These are phyloP conservation scores for Pestalotiopsis sp. DNA, from an alignment of 2,329 filamentous ascomycete species.

Conservation along the genomic window DNA sequence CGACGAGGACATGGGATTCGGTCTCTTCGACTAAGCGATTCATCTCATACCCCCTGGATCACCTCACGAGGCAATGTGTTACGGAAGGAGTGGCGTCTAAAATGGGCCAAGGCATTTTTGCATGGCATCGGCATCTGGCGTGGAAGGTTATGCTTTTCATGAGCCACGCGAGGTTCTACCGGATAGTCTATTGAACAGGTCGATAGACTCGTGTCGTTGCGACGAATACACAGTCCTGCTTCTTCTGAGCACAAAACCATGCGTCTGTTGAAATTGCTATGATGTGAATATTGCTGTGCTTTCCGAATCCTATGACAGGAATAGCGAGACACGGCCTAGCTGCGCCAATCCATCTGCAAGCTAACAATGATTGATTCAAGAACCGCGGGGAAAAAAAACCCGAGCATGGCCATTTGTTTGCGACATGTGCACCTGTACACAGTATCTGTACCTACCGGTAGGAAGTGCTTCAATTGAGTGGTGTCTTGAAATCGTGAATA, in stretches of 20 bases:
- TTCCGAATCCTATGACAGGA: neutral
- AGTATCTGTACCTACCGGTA: too few relatives aligned
- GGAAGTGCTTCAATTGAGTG: too few relatives aligned
- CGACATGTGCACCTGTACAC: too few relatives aligned
- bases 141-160: slow-evolving; percentile 31
- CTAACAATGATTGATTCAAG: too few relatives aligned
- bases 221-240: slow-evolving; percentile 13
- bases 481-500: neutral
- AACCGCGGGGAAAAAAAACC: too few relatives aligned
- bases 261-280: neutral
- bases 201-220: slow-evolving; percentile 5
- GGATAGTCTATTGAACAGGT: slow-evolving; percentile 3
- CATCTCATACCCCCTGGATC: slow-evolving; percentile 16
- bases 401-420: too few relatives aligned
- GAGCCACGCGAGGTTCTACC: slow-evolving; percentile 16
- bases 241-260: slow-evolving; percentile 9
- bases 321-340: neutral
- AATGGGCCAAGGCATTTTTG: slow-evolving; percentile 28
- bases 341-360: too few relatives aligned
- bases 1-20: slow-evolving; percentile 78
- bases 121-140: slow-evolving; percentile 32
- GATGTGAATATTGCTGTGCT: neutral
- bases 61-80: slow-evolving; percentile 25
- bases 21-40: slow-evolving; percentile 71
- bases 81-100: slow-evolving; percentile 28